A percentile compares a stretch with the other conserved stretches of the same genome.
phyloP scores from a whole-genome alignment of 2,329 filamentous ascomycete species.

The Ophiocordyceps camponoti-leonardi region DNA sequence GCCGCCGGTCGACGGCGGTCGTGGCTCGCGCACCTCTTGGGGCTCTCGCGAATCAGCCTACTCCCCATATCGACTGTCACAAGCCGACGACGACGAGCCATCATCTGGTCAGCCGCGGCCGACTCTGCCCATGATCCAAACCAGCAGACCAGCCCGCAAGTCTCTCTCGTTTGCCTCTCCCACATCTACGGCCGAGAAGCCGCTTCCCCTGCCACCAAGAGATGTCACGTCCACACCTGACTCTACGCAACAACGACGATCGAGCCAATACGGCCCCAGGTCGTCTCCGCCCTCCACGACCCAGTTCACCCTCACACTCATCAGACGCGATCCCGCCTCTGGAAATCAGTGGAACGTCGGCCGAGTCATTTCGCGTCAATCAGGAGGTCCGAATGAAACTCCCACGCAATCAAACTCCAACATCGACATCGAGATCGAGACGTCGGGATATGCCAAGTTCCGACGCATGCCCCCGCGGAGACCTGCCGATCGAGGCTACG shows the following conservation, averaged over 20 bases:
- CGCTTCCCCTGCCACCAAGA: background rate
- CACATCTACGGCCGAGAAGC: background rate
- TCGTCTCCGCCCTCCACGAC: conserved; percentile 15
- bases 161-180: conserved; percentile 10
- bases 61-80: background rate
- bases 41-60: conserved; percentile 4
- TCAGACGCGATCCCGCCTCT: conserved; percentile 54
- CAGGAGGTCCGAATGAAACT: conserved; percentile 15
- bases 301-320: conserved; percentile 43
- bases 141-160: conserved; percentile 9
- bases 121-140: conserved; percentile 5
- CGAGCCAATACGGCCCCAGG: conserved; percentile 14
- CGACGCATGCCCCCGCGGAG: conserved; percentile 26
- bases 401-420: conserved; percentile 13
- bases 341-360: conserved; percentile 63
- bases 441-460: conserved; percentile 40
- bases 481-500: conserved; percentile 13
- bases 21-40: conserved; percentile 4
- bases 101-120: background rate
- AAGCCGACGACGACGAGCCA: conserved; percentile 2
- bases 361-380: conserved; percentile 38
- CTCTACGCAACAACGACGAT: conserved; percentile 17
- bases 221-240: background rate
- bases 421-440: conserved; percentile 35
- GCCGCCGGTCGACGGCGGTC: background rate